These are phyloP conservation scores for Skeletonema tropicum DNA, from an alignment of 108 stramenopile genomes.

Conservation along the genomic window DNA sequence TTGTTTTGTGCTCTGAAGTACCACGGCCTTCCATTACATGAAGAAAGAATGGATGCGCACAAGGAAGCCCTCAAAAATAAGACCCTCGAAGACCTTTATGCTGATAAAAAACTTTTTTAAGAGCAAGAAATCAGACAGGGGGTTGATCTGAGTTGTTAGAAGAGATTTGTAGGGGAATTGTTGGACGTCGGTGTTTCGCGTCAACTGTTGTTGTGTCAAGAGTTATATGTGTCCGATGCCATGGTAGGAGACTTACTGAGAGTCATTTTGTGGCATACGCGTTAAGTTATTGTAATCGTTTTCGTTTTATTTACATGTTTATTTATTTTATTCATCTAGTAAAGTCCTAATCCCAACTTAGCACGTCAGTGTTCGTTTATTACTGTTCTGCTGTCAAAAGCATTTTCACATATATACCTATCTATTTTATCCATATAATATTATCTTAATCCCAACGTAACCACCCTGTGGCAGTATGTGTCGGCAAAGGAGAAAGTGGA, in stretches of 20 bases:
- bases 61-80: background rate
- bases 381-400: too few species aligned
- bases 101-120: background rate
- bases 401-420: too few species aligned
- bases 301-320: background rate
- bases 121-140: too few species aligned
- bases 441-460: conserved; percentile 64
- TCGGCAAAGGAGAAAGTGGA: conserved; percentile 62
- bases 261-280: too few species aligned
- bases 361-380: too few species aligned
- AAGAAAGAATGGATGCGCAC: background rate
- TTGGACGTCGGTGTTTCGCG: too few species aligned
- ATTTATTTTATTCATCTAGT: background rate
- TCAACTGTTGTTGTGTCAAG: too few species aligned
- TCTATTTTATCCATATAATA: background rate
- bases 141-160: too few species aligned
- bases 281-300: too few species aligned
- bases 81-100: background rate
- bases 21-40: background rate
- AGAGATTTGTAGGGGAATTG: too few species aligned
- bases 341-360: conserved; percentile 65
- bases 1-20: background rate
- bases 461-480: conserved; percentile 80
- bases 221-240: too few species aligned
- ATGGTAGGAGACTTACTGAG: too few species aligned